Conservation (phyloP, 2,329 filamentous ascomycete genomes). For the Stachybotrys elegans region DNA sequence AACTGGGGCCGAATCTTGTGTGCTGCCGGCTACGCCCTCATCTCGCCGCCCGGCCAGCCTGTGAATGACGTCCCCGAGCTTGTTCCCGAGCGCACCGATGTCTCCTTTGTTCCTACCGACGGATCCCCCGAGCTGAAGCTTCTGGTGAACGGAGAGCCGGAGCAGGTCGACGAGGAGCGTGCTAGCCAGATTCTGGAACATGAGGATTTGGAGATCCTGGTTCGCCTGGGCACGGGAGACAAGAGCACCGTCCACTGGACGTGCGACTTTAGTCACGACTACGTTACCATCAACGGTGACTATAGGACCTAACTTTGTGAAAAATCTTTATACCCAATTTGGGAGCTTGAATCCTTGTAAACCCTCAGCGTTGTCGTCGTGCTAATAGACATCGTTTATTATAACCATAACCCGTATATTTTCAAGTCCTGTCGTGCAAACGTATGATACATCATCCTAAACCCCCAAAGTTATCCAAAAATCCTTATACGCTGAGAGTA, state of each 20-base stretch:
- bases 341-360: too few species aligned
- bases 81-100: constrained; percentile 64
- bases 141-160: constrained; percentile 74
- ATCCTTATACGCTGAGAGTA: constrained; percentile 64
- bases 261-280: constrained; percentile 84
- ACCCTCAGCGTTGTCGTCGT: too few species aligned
- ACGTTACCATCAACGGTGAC: constrained; percentile 64
- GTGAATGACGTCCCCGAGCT: constrained; percentile 59
- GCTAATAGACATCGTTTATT: too few species aligned
- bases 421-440: not conserved
- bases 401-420: not conserved
- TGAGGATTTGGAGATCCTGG: constrained; percentile 75
- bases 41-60: constrained; percentile 53
- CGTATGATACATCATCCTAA: too few species aligned
- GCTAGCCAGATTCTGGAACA: constrained; percentile 73
- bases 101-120: constrained; percentile 73
- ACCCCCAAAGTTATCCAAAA: constrained; percentile 19
- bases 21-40: constrained; percentile 76
- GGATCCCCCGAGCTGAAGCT: constrained; percentile 73
- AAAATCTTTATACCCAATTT: too few species aligned
- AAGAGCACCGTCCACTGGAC: constrained; percentile 75
- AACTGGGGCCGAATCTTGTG: constrained; percentile 98
- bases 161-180: constrained; percentile 69
- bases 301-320: constrained; percentile 56
- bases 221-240: constrained; percentile 64